Evolutionary conservation across 768 basidiomycete genomes (phyloP).

Genomic region (Panellus pusillus): DNA sequence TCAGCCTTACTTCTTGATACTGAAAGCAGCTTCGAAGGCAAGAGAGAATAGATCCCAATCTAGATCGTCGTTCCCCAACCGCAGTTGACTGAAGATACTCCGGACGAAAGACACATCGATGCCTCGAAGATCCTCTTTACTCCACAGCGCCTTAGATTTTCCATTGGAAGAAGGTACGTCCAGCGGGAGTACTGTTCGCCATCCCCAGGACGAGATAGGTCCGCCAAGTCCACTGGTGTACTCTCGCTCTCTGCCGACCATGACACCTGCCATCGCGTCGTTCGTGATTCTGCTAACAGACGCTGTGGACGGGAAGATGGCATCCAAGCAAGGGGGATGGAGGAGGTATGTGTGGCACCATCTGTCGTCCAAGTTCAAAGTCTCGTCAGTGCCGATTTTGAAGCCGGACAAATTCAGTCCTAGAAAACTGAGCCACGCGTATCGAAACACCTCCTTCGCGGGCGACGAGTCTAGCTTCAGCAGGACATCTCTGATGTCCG

Average conservation of each 20-base stretch:
- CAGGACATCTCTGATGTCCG: conserved; percentile 64
- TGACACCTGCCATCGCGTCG: conserved; percentile 64
- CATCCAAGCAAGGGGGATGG: conserved; percentile 43
- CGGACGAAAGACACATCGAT: conserved; percentile 53
- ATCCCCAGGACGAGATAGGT: conserved; percentile 67
- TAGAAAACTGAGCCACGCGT: conserved; percentile 68
- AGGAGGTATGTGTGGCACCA: conserved; percentile 58
- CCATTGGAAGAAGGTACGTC: conserved; percentile 38
- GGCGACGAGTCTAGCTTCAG: conserved; percentile 43
- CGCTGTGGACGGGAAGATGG: conserved; percentile 50
- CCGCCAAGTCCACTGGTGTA: conserved; percentile 59
- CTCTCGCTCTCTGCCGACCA: conserved; percentile 66
- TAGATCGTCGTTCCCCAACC: conserved; percentile 46
- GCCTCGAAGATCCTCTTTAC: conserved; percentile 47
- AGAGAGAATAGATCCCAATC: conserved; percentile 68
- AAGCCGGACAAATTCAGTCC: conserved; percentile 77
- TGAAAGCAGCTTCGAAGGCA: conserved; percentile 65
- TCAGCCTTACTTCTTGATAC: conserved; percentile 52
- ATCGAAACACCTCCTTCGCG: conserved; percentile 58
- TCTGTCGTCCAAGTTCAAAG: conserved; percentile 61
- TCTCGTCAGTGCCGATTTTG: conserved; percentile 34
- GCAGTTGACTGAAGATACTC: conserved; percentile 58
- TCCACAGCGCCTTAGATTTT: conserved; percentile 39
- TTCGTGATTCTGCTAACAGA: conserved; percentile 38
- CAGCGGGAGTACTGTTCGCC: conserved; percentile 52